Base-by-base conservation (phyloP, 1,284 basidiomycete species). In the Blastosporella zonata region DNA sequence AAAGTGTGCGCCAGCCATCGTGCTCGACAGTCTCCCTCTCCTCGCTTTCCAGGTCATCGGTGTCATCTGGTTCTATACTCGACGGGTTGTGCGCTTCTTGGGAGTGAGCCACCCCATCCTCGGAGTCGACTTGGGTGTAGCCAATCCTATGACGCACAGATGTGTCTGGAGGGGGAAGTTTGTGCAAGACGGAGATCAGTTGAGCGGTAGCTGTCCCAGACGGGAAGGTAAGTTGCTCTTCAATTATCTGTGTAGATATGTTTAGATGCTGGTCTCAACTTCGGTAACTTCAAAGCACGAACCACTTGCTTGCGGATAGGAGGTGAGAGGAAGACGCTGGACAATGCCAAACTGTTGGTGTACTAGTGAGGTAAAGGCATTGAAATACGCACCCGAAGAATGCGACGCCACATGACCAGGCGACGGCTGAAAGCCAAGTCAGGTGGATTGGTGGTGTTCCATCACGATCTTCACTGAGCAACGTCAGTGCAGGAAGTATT, bases 161-260 rank as follows among this genome's bases (percentile, higher is more conserved):
- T 0, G 78, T 75, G 21, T 81, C 77, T 15, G 82, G 81, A 27
- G 81, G 79, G 1, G 88, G 87, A 41, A 86, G 66, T 53, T 79
- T 67, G 61, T 98, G 93, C n/a, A 98, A 75, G 8, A 97, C 89
- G 1, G 91, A 87, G 40, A 98, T 93, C 15, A 98, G 76, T 61
- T 97, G 95, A 1, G 95, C 96, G 0, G 95, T 98, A 0, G 95
- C 95, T n/a, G 90, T 97, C 18, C 96, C 96, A 0, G 90, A 93
- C 0, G 95, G 95, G 58, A 98, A 98, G 0, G 90, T 77, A 12
- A 98, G 81, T 65, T 96, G 86, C 65, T 98, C 95, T 64, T 94
- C 87, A 36, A 98, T 84, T 50, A 98, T 95, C 85, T 93, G 43
- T 25, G 25, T 23, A 21, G 48, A 37, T 40, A 29, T 29, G 28